Evolutionary conservation across 1,139 yeast genomes (phyloP).

Genomic region (Kurtzmaniella quercitrusa): DNA sequence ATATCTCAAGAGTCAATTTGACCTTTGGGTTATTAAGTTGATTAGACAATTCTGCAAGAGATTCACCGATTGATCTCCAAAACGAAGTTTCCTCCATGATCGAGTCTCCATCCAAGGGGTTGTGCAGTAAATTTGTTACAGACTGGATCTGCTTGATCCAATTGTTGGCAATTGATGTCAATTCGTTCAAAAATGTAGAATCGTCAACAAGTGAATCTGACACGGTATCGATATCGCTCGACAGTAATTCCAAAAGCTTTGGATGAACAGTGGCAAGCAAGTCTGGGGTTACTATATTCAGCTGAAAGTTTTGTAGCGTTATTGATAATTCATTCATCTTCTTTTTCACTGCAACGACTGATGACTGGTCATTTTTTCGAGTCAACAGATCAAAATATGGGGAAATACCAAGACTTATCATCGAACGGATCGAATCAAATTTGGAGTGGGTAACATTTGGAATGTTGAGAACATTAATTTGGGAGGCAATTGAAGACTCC

Average conservation of each 20-base stretch:
- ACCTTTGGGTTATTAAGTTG: constrained; percentile 60
- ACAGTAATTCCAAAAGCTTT: constrained; percentile 27
- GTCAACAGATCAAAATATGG: constrained; percentile 35
- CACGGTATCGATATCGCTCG: constrained; percentile 9
- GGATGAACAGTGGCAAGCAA: constrained; percentile 54
- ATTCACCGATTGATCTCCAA: constrained; percentile 73
- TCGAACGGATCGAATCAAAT: constrained; percentile 54
- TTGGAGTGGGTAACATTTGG: constrained; percentile 26
- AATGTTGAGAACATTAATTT: constrained; percentile 35
- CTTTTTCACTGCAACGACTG: constrained; percentile 47
- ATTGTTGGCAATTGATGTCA: constrained; percentile 63
- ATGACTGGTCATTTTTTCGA: constrained; percentile 14
- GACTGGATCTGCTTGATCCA: constrained; percentile 70
- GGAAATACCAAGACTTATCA: constrained; percentile 45
- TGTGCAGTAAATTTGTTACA: constrained; percentile 49
- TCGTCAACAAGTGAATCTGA: constrained; percentile 35
- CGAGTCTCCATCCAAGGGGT: constrained; percentile 56
- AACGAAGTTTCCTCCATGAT: constrained; percentile 66
- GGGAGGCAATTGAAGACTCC: constrained; percentile 27
- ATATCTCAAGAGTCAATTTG: constrained; percentile 53
- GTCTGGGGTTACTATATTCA: constrained; percentile 67
- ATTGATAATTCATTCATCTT: constrained; percentile 67
- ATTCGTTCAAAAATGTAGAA: constrained; percentile 54
- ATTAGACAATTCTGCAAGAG: constrained; percentile 51
- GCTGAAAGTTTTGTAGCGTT: constrained; percentile 67